phyloP scores from a whole-genome alignment of 345 rosid species.

The Rhodamnia rubescens region DNA sequence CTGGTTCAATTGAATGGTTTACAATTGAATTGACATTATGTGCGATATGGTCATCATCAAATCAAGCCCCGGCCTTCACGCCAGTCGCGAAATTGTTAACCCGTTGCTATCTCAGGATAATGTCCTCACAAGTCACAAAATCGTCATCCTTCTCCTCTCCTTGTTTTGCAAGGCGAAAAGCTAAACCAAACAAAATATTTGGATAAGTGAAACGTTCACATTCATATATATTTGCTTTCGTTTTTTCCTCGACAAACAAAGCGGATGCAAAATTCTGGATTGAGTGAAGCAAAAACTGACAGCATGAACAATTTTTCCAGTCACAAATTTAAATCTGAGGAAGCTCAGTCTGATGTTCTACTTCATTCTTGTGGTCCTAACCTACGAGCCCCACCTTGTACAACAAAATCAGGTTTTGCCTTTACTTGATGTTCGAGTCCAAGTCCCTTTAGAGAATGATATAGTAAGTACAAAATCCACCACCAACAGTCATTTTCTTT shows the following conservation, averaged over 20 bases:
- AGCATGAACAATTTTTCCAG: background rate
- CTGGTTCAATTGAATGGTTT: background rate
- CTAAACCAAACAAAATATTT: background rate
- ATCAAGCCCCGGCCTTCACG: background rate
- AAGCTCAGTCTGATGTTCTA: background rate
- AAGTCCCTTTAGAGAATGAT: background rate
- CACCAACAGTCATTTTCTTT: background rate
- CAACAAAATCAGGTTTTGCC: background rate
- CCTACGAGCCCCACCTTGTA: background rate
- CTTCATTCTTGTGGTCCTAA: background rate
- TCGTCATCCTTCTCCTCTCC: background rate
- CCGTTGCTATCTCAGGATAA: background rate
- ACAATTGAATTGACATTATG: rapidly evolving
- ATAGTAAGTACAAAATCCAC: background rate
- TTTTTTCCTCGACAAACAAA: background rate
- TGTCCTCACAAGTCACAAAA: background rate
- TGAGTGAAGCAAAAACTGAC: background rate
- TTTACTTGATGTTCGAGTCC: background rate
- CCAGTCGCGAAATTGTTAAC: background rate
- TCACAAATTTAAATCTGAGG: background rate
- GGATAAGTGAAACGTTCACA: background rate
- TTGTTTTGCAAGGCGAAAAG: background rate
- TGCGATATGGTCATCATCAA: background rate
- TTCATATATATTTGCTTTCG: background rate
- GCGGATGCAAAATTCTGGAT: background rate